Evolutionary conservation across 2,329 filamentous ascomycete species (phyloP), one percentile per base, ranked within the genome.

Genomic region (Ophiocordyceps polyrhachis-furcata): DNA sequence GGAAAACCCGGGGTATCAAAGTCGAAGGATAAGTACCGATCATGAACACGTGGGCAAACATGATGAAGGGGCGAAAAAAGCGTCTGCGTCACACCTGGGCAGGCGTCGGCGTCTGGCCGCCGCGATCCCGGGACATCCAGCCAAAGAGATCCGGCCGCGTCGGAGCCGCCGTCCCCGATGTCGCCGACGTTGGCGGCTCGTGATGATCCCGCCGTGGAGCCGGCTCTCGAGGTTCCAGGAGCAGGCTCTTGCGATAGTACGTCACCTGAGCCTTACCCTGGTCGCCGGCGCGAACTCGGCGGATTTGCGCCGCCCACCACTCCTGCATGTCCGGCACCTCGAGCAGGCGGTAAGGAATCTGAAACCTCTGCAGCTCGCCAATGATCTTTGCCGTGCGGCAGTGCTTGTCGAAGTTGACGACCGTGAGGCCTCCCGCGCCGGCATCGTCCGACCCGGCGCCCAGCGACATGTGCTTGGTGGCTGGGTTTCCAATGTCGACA

Each of bases 381-480:
- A 98, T 93, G 57, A 96, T 93, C 63, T 88, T 91, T 41, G 89
- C 88, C 3, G 88, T 96, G 53, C 87, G 85, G 54, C 79, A 83
- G 59, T 96, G 87, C 65, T 96, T 96, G 69, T 96, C 89, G 55
- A 95, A 96, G 64, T 98, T 98, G 70, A 98, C 86, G 29, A 96
- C 84, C 0, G 79, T 77, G 54, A 85, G 72, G 23, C 77, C 74
- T 15, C 75, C 72, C 14, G 79, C 71, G 31, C 76, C 71, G 28
- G 78, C 72, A n/a, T 83, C 75, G 14, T 69, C 67, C 7, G 69
- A 66, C 58, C 71, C 60, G 20, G 53, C 52, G 21, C 62, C 62
- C 4, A 67, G 58, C 5, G 61, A 62, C 19, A 93, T 74, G 54
- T 81, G 81, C 55, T 89, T 85, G 2, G 81, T 88, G 5, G 85